phyloP scores from a whole-genome alignment of 495 filamentous ascomycete genomes.

The Aspergillus diversus region DNA sequence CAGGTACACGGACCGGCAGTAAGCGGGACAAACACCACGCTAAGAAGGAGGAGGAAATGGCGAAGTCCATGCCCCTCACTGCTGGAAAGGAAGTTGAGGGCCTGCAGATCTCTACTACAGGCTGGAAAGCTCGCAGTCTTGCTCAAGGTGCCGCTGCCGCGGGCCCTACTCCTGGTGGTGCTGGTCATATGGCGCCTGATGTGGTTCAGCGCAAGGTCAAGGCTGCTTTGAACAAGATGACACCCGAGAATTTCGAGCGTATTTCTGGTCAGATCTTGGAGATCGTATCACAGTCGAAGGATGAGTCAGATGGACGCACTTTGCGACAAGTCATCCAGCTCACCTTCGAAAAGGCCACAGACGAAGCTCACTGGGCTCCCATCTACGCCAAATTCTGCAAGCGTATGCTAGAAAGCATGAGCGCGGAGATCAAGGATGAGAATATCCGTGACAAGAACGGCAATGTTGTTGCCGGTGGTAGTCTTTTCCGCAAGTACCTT shows the following conservation, averaged over 20 bases:
- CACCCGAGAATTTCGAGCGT: slow-evolving; percentile 96
- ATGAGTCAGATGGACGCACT: slow-evolving; percentile 91
- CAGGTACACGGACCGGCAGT: slow-evolving; percentile 56
- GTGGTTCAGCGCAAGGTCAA: slow-evolving; percentile 99
- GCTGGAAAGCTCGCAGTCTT: slow-evolving; percentile 90
- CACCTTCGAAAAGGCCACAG: slow-evolving; percentile 98
- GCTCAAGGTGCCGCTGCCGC: slow-evolving; percentile 43
- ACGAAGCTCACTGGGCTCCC: slow-evolving; percentile 97
- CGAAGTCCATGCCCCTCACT: slow-evolving; percentile 88
- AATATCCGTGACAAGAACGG: slow-evolving; percentile 84
- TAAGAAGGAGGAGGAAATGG: slow-evolving; percentile 62
- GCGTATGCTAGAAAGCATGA: slow-evolving; percentile 95
- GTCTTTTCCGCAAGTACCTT: slow-evolving; percentile 96
- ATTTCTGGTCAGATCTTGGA: slow-evolving; percentile 90
- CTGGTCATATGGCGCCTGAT: slow-evolving; percentile 76
- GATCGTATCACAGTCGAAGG: slow-evolving; percentile 93
- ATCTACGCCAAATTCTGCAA: slow-evolving; percentile 99
- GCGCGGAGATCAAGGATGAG: slow-evolving; percentile 92
- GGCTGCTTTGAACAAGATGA: slow-evolving; percentile 99
- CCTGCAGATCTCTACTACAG: slow-evolving; percentile 66
- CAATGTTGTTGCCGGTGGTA: slow-evolving; percentile 86
- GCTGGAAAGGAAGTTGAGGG: slow-evolving; percentile 78
- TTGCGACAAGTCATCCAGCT: slow-evolving; percentile 97
- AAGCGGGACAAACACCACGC: slow-evolving; percentile 62
- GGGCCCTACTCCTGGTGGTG: slow-evolving; percentile 58